phyloP scores from a whole-genome alignment of 441 rosid genomes.

The Cnidoscolus chayamansa region DNA sequence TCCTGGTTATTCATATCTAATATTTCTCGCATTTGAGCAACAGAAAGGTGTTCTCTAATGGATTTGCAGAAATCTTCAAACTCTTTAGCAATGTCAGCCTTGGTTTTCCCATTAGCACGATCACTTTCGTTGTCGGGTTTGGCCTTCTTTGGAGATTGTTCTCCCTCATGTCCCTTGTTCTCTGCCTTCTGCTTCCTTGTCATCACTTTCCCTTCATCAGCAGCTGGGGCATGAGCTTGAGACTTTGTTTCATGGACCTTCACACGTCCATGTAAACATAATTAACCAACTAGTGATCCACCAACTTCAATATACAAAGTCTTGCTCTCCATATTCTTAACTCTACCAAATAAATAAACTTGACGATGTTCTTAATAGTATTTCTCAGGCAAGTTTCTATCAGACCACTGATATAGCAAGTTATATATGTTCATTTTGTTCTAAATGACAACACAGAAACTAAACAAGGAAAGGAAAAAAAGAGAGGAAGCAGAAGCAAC shows the following conservation, averaged over 20 bases:
- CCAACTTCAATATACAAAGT: too few relatives aligned
- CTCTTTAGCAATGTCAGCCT: constrained; percentile 34
- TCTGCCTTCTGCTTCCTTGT: constrained; percentile 80
- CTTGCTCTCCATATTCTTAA: too few relatives aligned
- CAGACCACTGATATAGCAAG: too few relatives aligned
- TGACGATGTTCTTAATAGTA: too few relatives aligned
- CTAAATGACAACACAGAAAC: neutral
- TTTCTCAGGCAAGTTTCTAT: too few relatives aligned
- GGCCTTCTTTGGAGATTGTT: constrained; percentile 57
- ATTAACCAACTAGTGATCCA: too few relatives aligned
- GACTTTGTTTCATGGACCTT: constrained; percentile 82
- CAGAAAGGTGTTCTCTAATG: constrained; percentile 45
- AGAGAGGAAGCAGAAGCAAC: neutral
- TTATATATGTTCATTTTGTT: too few relatives aligned
- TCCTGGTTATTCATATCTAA: constrained; percentile 59
- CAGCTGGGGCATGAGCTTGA: constrained; percentile 40
- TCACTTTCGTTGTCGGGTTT: constrained; percentile 38
- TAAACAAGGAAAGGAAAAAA: neutral
- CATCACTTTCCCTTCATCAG: constrained; percentile 60
- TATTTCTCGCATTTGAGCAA: constrained; percentile 57
- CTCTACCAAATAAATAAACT: too few relatives aligned
- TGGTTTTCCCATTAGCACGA: constrained; percentile 29
- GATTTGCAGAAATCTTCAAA: constrained; percentile 52
- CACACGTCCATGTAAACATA: neutral
- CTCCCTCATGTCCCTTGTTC: constrained; percentile 49